phyloP scores from a whole-genome alignment of 2,329 filamentous ascomycete species.

The Pestalotiopsis sp. region DNA sequence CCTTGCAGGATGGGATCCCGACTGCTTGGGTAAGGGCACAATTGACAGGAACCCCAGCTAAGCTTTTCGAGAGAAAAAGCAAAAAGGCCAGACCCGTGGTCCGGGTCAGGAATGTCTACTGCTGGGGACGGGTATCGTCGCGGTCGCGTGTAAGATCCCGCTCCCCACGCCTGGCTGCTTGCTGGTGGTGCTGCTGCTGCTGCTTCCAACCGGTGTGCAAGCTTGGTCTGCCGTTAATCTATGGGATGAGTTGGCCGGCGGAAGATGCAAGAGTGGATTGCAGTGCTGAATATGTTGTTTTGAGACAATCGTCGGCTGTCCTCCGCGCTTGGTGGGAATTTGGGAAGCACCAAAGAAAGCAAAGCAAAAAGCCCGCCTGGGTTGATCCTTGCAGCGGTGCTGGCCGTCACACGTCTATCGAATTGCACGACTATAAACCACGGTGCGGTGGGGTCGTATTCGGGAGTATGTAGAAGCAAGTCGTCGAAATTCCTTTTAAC shows the following conservation, averaged over 20 bases:
- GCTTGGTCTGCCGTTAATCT: neutral
- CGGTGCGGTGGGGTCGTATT: slow-evolving; percentile 1
- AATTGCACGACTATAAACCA: slow-evolving; percentile 1
- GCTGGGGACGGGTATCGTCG: neutral
- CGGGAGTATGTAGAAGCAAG: neutral
- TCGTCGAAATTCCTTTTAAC: neutral
- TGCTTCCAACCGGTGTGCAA: neutral
- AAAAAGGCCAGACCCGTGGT: neutral
- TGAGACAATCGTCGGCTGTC: neutral
- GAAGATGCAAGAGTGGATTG: neutral
- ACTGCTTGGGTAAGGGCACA: slow-evolving; percentile 1
- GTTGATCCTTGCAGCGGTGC: neutral
- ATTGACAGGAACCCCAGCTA: neutral
- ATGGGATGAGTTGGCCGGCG: neutral
- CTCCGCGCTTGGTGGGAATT: slow-evolving; percentile 6
- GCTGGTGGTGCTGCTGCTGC: neutral
- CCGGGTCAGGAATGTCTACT: neutral
- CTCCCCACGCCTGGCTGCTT: neutral
- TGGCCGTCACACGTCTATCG: slow-evolving; percentile 5
- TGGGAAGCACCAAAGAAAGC: neutral
- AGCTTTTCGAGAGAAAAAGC: slow-evolving; percentile 8
- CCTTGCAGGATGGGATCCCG: slow-evolving; percentile 1
- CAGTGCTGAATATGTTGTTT: neutral
- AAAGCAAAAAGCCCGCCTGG: neutral
- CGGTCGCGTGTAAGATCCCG: neutral